Evolutionary conservation across 139 green algal species (phyloP).

Genomic region (Helicosporidium sp.): DNA sequence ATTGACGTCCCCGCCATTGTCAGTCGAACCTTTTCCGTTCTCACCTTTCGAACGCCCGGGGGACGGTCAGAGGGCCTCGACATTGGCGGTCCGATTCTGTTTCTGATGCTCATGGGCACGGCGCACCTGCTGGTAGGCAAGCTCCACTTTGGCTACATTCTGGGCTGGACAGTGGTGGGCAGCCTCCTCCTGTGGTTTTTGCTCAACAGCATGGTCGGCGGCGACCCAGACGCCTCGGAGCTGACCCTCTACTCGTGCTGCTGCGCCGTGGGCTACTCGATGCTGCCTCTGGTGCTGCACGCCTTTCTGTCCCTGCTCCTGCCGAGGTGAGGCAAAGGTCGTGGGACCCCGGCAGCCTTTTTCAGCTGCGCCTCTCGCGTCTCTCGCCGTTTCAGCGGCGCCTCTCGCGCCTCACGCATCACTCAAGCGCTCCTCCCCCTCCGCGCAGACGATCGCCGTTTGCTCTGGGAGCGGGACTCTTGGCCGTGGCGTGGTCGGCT

Average conservation of each 20-base stretch:
- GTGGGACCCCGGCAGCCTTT: neutral
- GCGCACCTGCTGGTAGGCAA: slow-evolving; percentile 78
- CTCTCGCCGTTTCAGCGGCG: neutral
- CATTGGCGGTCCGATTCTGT: slow-evolving; percentile 72
- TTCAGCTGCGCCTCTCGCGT: neutral
- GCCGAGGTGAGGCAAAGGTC: slow-evolving; percentile 50
- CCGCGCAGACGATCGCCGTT: slow-evolving; percentile 4
- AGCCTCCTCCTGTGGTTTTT: slow-evolving; percentile 51
- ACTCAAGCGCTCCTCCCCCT: neutral
- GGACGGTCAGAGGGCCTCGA: slow-evolving; percentile 54
- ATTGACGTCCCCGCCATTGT: slow-evolving; percentile 75
- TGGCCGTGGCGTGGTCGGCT: slow-evolving; percentile 47
- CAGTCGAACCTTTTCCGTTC: slow-evolving; percentile 38
- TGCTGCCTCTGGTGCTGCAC: slow-evolving; percentile 62
- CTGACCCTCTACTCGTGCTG: slow-evolving; percentile 70
- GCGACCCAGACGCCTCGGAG: slow-evolving; percentile 16
- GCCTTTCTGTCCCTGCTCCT: slow-evolving; percentile 43
- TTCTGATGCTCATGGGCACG: slow-evolving; percentile 44
- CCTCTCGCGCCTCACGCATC: neutral
- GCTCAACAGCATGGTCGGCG: slow-evolving; percentile 19
- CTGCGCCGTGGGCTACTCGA: slow-evolving; percentile 72
- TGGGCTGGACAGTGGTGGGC: slow-evolving; percentile 75
- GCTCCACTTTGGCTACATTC: slow-evolving; percentile 81
- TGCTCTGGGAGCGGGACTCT: slow-evolving; percentile 14
- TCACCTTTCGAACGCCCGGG: slow-evolving; percentile 38